Evolutionary conservation across 495 filamentous ascomycete species (phyloP).

Genomic region (Aspergillus leporis): DNA sequence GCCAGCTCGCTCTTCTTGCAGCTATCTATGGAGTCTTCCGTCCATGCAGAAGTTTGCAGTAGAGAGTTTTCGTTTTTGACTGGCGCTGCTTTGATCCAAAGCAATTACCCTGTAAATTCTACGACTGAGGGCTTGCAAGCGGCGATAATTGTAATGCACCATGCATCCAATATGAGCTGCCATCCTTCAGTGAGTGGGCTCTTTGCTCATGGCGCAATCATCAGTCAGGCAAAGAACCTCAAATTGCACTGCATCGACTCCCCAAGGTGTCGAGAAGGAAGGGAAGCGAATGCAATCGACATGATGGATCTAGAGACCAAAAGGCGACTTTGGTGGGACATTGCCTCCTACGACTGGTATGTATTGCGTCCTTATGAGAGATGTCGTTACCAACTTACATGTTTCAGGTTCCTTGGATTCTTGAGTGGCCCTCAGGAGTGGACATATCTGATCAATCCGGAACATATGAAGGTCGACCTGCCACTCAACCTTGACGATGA

Average conservation of each 20-base stretch:
- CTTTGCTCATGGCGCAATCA: constrained; percentile 33
- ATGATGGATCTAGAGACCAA: constrained; percentile 36
- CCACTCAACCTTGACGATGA: constrained; percentile 37
- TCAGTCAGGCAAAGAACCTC: constrained; percentile 42
- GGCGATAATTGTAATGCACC: constrained; percentile 39
- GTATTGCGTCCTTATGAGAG: constrained; percentile 4
- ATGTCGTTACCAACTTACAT: constrained; percentile 16
- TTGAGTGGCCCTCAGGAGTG: constrained; percentile 51
- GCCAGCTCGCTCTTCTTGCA: constrained; percentile 41
- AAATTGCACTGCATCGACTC: constrained; percentile 49
- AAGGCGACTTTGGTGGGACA: constrained; percentile 50
- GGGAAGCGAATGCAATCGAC: constrained; percentile 18
- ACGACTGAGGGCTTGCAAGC: constrained; percentile 49
- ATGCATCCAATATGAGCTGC: constrained; percentile 30
- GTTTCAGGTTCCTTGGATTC: constrained; percentile 33
- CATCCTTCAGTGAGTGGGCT: constrained; percentile 31
- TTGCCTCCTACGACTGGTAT: constrained; percentile 49
- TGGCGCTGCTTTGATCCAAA: constrained; percentile 37
- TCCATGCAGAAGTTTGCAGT: constrained; percentile 28
- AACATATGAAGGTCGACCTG: constrained; percentile 43
- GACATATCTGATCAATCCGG: constrained; percentile 46
- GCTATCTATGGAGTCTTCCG: constrained; percentile 24
- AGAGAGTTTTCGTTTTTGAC: constrained; percentile 32
- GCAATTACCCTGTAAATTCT: constrained; percentile 35
- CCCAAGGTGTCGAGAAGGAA: constrained; percentile 13